phyloP scores from a whole-genome alignment of 768 basidiomycete species.

The Amylocystis lapponica region DNA sequence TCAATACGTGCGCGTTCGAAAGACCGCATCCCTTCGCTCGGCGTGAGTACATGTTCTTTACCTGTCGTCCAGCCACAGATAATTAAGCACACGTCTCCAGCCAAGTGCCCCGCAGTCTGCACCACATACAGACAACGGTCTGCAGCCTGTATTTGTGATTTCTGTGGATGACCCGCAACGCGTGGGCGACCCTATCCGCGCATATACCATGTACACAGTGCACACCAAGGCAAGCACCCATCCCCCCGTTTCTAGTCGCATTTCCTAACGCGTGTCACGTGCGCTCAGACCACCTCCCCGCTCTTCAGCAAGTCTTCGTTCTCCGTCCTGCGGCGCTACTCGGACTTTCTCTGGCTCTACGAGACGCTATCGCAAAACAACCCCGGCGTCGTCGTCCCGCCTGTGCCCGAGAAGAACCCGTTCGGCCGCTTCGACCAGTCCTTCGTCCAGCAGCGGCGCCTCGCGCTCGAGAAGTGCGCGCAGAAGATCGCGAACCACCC shows the following conservation, averaged over 20 bases:
- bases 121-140: conserved; percentile 33
- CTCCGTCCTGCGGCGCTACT: conserved; percentile 94
- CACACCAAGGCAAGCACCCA: conserved; percentile 63
- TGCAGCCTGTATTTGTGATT: conserved; percentile 75
- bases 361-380: conserved; percentile 86
- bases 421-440: conserved; percentile 91
- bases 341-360: conserved; percentile 96
- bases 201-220: conserved; percentile 96
- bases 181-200: conserved; percentile 92
- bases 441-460: conserved; percentile 82
- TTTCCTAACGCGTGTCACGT: neutral
- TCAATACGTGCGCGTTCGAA: conserved; percentile 18
- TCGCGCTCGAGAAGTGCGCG: conserved; percentile 84
- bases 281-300: conserved; percentile 71
- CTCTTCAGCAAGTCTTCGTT: conserved; percentile 78
- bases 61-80: too few relatives aligned
- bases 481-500: conserved; percentile 93
- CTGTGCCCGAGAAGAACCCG: conserved; percentile 91
- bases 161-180: conserved; percentile 96
- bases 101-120: conserved; percentile 3
- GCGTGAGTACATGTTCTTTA: neutral
- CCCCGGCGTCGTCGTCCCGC: conserved; percentile 95
- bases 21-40: conserved; percentile 4
- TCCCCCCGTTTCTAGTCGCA: neutral
- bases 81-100: too few relatives aligned